Conservation (phyloP, 352 stramenopile genomes). For the Globisporangium splendens region DNA sequence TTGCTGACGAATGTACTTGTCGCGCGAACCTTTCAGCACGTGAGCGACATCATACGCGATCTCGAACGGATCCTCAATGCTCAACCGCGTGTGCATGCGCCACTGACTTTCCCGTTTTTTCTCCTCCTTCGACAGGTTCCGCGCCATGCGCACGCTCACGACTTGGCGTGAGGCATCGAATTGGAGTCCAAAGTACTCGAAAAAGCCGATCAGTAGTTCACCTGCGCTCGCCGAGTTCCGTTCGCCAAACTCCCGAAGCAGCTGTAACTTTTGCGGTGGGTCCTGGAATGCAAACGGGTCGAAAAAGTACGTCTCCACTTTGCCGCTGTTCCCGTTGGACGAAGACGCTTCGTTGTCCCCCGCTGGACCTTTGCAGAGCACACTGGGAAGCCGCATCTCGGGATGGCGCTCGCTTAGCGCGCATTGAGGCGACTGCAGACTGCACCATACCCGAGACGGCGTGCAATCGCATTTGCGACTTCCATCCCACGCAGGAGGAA, state of each 20-base stretch:
- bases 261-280: conserved; percentile 35
- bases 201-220: conserved; percentile 69
- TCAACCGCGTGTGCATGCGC: conserved; percentile 74
- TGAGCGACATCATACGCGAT: conserved; percentile 97
- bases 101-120: conserved; percentile 65
- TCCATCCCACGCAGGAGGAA: conserved; percentile 55
- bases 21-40: conserved; percentile 89
- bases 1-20: conserved; percentile 86
- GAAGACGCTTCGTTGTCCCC: conserved; percentile 32
- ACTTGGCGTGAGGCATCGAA: conserved; percentile 72
- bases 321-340: conserved; percentile 16
- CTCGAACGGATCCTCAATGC: conserved; percentile 99
- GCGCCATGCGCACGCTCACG: conserved; percentile 65
- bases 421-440: conserved; percentile 25
- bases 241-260: conserved; percentile 35
- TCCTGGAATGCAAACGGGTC: conserved; percentile 65
- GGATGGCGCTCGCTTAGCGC: conserved; percentile 33
- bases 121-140: conserved; percentile 68
- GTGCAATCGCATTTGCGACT: conserved; percentile 29
- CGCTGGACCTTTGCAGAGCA: conserved; percentile 43
- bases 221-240: conserved; percentile 55
- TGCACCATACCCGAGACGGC: conserved; percentile 13
- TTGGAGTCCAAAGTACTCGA: conserved; percentile 66
- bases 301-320: conserved; percentile 83
- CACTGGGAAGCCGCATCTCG: conserved; percentile 41